Evolutionary conservation across 768 basidiomycete genomes (phyloP), one percentile per base, ranked within the genome.

Genomic region (Lactarius sp.): DNA sequence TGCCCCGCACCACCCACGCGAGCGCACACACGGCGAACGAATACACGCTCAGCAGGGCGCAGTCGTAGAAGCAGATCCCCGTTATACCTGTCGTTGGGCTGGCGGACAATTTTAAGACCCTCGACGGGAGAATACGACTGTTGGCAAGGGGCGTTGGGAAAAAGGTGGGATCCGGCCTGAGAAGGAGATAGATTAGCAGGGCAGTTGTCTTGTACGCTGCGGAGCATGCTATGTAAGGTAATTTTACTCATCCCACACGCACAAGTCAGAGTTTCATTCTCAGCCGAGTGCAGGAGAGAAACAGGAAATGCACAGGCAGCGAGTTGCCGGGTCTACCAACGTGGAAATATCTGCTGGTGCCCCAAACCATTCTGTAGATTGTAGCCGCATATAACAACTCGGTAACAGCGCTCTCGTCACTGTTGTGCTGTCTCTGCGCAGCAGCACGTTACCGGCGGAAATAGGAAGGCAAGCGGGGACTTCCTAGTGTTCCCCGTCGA

Each of bases 201-300:
- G 93, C 93, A 2, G 86, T 81, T 0, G 87, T 86, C 72, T 98
- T 98, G 83, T 84, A 96, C 10, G 92, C 94, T 1, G 84, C 82
- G 8, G 89, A 82, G 94, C 95, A 98, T 18, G 94, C 74, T 41
- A 94, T 85, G 74, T 98, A 98, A 4, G 90, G 81, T 36, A 93
- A 69, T 70, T 98, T 98, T 51, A 87, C 91, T 94, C 95, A 68
- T 18, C 46, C 16, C 5, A 37, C 10, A 49, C 27, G 20, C 22
- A 27, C 22, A 27, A 27, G 22, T 27, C 22, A 27, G 22, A 27
- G 22, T 27, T 27, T 27, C 22, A 2, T 27, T 27, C 22, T 22
- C 20, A 20, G n/a, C 18, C 49, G 37, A 51, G 33, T 13, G 36
- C 41, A 16, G 53, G 33, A 46, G 52, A 61, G 39, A 22, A 37